phyloP scores from a whole-genome alignment of 371 early-diverging fungal genomes.

The Mucor sp. region DNA sequence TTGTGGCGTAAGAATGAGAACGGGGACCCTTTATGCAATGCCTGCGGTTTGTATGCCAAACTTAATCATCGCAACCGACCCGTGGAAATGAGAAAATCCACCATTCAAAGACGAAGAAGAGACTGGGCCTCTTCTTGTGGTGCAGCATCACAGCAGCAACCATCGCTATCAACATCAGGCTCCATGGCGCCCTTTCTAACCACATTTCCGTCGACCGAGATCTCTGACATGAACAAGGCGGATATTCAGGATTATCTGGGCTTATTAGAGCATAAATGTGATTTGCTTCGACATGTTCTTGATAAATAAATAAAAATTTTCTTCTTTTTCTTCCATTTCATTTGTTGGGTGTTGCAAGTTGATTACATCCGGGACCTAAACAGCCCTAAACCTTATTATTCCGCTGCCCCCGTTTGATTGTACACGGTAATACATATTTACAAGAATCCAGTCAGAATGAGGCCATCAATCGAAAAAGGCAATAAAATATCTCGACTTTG shows the following conservation, averaged over 20 bases:
- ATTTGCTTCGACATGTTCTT: conserved; percentile 9
- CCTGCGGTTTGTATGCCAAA: conserved; percentile 88
- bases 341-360: not conserved
- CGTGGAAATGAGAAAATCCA: conserved; percentile 63
- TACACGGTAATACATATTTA: not conserved
- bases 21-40: conserved; percentile 88
- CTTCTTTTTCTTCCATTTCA: not conserved
- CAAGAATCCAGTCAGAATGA: not conserved
- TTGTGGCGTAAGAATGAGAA: conserved; percentile 85
- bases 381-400: not conserved
- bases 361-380: not conserved
- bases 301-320: not conserved
- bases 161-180: not conserved
- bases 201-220: conserved; percentile 26
- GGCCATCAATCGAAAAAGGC: not conserved
- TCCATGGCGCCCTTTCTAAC: not conserved
- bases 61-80: conserved; percentile 74
- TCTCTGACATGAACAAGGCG: conserved; percentile 49
- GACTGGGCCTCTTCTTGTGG: conserved; percentile 44
- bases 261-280: conserved; percentile 12
- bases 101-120: conserved; percentile 66
- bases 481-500: not conserved
- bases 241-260: conserved; percentile 56
- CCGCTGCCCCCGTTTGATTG: not conserved
- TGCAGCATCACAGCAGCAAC: not conserved